Conservation (phyloP, 805 yeast genomes). For the Candida fluviatilis region DNA sequence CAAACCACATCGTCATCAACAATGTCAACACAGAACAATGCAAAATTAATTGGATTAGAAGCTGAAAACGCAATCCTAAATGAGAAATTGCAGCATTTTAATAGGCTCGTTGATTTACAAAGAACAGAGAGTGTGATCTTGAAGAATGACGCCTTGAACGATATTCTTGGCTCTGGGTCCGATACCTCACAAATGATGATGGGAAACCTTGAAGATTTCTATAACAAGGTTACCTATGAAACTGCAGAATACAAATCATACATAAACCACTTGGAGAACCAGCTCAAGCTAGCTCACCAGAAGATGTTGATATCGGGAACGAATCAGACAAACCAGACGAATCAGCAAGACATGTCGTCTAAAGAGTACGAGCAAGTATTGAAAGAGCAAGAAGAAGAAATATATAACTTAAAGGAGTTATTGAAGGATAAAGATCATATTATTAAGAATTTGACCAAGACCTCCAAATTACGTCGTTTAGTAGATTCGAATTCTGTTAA, state of each 20-base stretch:
- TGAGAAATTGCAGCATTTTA: conserved; percentile 67
- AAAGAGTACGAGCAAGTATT: conserved; percentile 20
- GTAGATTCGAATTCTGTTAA: conserved; percentile 29
- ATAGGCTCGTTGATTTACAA: conserved; percentile 59
- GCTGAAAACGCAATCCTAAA: conserved; percentile 64
- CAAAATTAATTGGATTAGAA: conserved; percentile 27
- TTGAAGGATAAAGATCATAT: conserved; percentile 74
- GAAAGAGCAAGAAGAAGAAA: conserved; percentile 64
- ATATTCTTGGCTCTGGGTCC: conserved; percentile 45
- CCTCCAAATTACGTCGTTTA: conserved; percentile 52
- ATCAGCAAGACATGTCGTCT: conserved; percentile 1
- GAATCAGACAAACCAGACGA: conserved; percentile 1
- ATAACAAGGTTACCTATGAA: conserved; percentile 45
- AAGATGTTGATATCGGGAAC: conserved; percentile 7
- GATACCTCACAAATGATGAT: conserved; percentile 40
- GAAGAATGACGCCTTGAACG: conserved; percentile 57
- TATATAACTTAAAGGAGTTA: conserved; percentile 56
- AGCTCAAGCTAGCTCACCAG: conserved; percentile 33
- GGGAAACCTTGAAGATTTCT: conserved; percentile 46
- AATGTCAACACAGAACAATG: background rate
- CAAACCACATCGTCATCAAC: background rate
- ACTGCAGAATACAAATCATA: conserved; percentile 59
- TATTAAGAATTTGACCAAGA: conserved; percentile 66
- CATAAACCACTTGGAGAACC: conserved; percentile 54
- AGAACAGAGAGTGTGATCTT: conserved; percentile 52